Conservation (phyloP, 306 rosid genomes). For the Pyrus betulifolia region DNA sequence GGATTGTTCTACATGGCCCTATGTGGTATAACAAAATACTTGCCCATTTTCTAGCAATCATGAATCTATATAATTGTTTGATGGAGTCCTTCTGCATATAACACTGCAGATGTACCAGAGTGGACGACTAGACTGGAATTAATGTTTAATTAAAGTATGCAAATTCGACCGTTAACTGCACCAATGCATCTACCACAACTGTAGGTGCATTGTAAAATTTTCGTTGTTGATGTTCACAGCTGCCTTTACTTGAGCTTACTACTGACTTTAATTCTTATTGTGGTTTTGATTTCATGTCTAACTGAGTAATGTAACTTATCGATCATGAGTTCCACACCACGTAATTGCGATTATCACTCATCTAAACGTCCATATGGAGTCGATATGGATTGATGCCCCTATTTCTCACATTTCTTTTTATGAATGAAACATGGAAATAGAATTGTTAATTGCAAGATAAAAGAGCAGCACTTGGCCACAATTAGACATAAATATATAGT, state of each 20-base stretch:
- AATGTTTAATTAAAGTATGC: background rate
- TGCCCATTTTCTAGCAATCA: background rate
- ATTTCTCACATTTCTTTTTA: background rate
- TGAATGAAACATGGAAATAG: no score
- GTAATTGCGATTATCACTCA: background rate
- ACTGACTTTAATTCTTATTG: background rate
- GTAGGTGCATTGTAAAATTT: no score
- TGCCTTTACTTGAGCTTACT: background rate
- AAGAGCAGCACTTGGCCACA: no score
- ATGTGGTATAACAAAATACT: background rate
- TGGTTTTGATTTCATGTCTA: background rate
- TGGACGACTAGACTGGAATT: background rate
- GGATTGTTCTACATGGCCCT: background rate
- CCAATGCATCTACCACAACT: background rate
- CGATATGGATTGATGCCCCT: background rate
- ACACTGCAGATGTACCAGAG: background rate
- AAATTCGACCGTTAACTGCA: background rate
- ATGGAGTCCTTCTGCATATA: background rate
- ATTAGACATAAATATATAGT: no score
- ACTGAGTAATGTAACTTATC: background rate
- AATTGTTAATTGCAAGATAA: no score
- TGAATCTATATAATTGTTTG: background rate
- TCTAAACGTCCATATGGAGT: background rate
- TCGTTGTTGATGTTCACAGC: background rate
- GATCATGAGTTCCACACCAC: background rate